Base-by-base conservation (phyloP, 1,284 basidiomycete genomes). In the Sporisorium exsertum region DNA sequence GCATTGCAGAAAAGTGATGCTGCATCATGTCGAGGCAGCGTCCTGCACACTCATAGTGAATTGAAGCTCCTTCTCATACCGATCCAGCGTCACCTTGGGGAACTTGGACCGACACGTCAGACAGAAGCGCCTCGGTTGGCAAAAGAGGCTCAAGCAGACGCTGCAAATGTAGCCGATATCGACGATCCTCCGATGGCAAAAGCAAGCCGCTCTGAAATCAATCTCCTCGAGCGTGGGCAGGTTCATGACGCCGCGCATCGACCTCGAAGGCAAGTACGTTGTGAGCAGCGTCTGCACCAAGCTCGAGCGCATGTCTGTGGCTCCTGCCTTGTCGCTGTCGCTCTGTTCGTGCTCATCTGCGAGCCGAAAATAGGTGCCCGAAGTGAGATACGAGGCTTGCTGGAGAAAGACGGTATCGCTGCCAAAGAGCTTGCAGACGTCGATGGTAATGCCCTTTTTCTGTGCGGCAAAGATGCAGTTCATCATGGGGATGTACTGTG, bases 381-480 rank as follows among this genome's bases (percentile, higher is more conserved):
- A 92, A 0, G 97, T 99, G 29, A 99, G 88, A 84, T 99, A 93
- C 2, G 94, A 91, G 2, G 97, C 96, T 87, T 99, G 97, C 85
- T 99, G 97, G 27, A 99, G 89, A 85, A 99, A 99, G 51, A 97
- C 94, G 5, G 94, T 92, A 73, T 96, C 94, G 45, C 91, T 89
- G 0, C 94, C 94, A 76, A 91, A 93, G 22, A 99, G 88, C 83
- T 98, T 96, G 87, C 95, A 93, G 5, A 97, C 94, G 83, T 99
- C 96, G 77, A 99, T 95, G 1, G 93, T 92, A 16, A 97, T 92
- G 90, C 93, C 95, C 93, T 78, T 89, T 87, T 99, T 99, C 86
- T 99, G 97, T 1, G 97, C 97, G 3, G 95, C 95, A 87, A 99
- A 99, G 58, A 99, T 98, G 64, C 94, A 93, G 85, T 99, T 99